Evolutionary conservation across 1,139 yeast species (phyloP).

Genomic region (Pichia cactophila): DNA sequence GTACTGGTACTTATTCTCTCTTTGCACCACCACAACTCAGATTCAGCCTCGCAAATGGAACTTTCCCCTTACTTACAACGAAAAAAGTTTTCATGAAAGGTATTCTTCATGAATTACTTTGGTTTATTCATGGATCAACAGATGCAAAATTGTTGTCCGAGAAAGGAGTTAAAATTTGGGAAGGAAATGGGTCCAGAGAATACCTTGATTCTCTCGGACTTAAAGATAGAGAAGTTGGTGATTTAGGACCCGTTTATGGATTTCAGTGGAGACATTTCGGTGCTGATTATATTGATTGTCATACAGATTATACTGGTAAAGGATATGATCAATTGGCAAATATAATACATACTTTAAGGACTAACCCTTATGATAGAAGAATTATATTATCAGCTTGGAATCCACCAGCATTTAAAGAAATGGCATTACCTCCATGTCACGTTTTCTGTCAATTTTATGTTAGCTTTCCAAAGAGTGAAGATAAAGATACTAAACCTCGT

Average conservation of each 20-base stretch:
- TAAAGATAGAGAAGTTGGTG: constrained; percentile 78
- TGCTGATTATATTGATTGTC: constrained; percentile 80
- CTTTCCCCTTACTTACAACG: constrained; percentile 85
- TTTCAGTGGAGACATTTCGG: constrained; percentile 99
- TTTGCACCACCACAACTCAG: constrained; percentile 96
- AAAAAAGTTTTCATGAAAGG: constrained; percentile 88
- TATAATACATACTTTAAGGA: constrained; percentile 70
- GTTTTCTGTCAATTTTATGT: constrained; percentile 94
- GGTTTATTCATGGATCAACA: constrained; percentile 90
- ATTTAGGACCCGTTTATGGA: constrained; percentile 96
- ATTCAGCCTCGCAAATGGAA: constrained; percentile 63
- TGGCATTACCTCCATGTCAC: constrained; percentile 99
- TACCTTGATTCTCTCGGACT: constrained; percentile 80
- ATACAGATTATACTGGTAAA: constrained; percentile 75
- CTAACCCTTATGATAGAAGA: constrained; percentile 89
- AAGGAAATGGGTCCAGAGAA: constrained; percentile 96
- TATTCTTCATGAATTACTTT: constrained; percentile 77
- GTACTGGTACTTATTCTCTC: constrained; percentile 85
- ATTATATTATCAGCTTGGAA: constrained; percentile 97
- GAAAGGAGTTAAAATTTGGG: constrained; percentile 93
- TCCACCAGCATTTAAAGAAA: constrained; percentile 83
- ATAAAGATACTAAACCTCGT: constrained; percentile 41
- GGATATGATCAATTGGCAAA: constrained; percentile 88
- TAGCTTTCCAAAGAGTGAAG: constrained; percentile 47
- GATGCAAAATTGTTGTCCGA: constrained; percentile 74